Conservation (phyloP, 352 stramenopile genomes). For the Phytopythium helicoides region DNA sequence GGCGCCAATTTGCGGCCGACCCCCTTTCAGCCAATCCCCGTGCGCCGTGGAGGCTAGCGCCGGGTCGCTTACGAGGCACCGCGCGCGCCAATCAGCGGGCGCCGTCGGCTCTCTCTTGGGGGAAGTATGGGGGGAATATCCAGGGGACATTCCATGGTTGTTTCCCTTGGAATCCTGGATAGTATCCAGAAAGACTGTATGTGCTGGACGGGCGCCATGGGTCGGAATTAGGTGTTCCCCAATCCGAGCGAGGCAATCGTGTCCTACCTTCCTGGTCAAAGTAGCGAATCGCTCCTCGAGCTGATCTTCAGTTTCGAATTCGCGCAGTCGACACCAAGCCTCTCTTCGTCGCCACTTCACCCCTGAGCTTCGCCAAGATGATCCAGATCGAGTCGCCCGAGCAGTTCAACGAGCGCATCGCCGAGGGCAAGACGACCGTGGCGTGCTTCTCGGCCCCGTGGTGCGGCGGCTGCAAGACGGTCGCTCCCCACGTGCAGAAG, state of each 20-base stretch:
- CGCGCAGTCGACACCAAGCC: neutral
- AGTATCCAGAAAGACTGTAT: no score
- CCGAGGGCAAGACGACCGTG: constrained; percentile 48
- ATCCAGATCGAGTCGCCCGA: constrained; percentile 43
- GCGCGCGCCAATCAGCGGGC: no score
- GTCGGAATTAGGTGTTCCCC: no score
- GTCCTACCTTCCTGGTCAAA: constrained; percentile 3
- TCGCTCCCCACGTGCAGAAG: constrained; percentile 57
- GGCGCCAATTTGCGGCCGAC: no score
- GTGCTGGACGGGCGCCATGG: no score
- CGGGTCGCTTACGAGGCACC: no score
- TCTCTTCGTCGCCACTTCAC: neutral
- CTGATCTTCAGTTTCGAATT: constrained; percentile 8
- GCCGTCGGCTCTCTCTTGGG: no score
- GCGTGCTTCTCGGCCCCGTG: constrained; percentile 69
- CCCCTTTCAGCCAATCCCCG: constrained; percentile 5
- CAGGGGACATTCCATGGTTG: neutral
- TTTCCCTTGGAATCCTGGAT: no score
- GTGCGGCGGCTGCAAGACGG: constrained; percentile 77
- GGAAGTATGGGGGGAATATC: no score
- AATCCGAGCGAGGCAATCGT: neutral
- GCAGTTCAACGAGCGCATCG: constrained; percentile 46
- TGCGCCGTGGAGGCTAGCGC: no score
- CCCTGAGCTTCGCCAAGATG: constrained; percentile 17
- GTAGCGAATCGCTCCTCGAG: neutral